Evolutionary conservation across 306 rosid genomes (phyloP).

Genomic region (Quercus alba): DNA sequence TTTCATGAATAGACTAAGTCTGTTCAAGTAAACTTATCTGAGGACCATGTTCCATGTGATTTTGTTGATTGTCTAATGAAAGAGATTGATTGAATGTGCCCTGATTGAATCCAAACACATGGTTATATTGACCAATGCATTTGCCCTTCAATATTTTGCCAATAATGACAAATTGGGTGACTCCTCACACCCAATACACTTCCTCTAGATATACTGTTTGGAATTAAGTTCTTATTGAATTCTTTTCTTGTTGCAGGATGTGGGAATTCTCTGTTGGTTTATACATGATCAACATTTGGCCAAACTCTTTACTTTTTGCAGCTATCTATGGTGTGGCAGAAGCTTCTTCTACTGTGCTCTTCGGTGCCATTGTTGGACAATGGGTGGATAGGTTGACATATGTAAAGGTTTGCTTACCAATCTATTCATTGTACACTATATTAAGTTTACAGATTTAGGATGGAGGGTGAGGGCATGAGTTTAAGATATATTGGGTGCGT

Average conservation of each 20-base stretch:
- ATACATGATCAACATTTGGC: conserved; percentile 89
- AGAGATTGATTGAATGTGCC: not conserved
- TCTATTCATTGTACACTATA: not conserved
- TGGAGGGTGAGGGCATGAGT: not conserved
- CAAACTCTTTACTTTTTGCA: conserved; percentile 71
- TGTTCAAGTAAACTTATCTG: not conserved
- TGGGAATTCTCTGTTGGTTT: conserved; percentile 98
- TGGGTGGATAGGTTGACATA: conserved; percentile 67
- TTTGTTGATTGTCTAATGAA: not conserved
- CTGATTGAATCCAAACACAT: no score
- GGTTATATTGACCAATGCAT: no score
- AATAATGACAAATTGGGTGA: not conserved
- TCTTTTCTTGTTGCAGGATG: conserved; percentile 50
- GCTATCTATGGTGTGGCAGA: conserved; percentile 91
- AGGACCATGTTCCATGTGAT: not conserved
- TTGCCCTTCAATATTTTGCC: no score
- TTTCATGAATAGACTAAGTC: not conserved
- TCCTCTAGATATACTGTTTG: not conserved
- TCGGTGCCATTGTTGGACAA: conserved; percentile 77
- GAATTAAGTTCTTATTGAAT: not conserved
- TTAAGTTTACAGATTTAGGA: not conserved
- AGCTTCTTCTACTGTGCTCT: conserved; percentile 72
- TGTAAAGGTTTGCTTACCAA: conserved; percentile 44
- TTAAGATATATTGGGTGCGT: no score
- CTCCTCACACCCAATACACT: not conserved